Conservation (phyloP, 2,329 filamentous ascomycete species). For the Talaromyces sp. region DNA sequence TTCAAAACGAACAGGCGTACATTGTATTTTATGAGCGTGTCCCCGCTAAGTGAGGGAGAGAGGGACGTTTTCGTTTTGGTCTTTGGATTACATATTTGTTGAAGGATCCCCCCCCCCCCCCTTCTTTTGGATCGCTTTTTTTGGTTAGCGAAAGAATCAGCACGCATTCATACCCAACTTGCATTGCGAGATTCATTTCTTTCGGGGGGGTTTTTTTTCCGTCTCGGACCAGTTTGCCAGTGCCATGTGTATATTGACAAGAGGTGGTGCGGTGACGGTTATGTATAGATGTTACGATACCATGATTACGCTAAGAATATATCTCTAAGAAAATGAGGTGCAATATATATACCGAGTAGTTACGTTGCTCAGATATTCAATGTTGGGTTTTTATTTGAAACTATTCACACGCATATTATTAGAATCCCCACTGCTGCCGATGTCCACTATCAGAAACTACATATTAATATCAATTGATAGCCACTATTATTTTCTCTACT, state of each 20-base stretch:
- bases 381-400: too few relatives aligned
- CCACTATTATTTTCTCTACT: not conserved
- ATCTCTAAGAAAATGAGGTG: not conserved
- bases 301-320: not conserved
- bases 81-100: not conserved
- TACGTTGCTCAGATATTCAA: too few relatives aligned
- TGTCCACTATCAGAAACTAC: not conserved
- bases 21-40: conserved; percentile 60
- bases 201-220: not conserved
- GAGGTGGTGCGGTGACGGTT: not conserved
- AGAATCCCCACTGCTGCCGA: too few relatives aligned
- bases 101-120: too few relatives aligned
- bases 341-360: too few relatives aligned
- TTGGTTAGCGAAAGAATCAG: not conserved
- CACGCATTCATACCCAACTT: conserved; percentile 1
- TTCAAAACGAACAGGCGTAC: conserved; percentile 62
- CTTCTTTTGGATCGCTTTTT: not conserved
- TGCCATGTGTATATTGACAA: not conserved
- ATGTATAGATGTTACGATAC: conserved; percentile 2
- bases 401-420: too few relatives aligned
- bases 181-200: not conserved
- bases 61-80: not conserved
- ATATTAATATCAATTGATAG: too few relatives aligned
- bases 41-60: conserved; percentile 31
- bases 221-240: not conserved